phyloP scores from a whole-genome alignment of 2,329 filamentous ascomycete genomes.

The Aspergillus pseudoterreus region DNA sequence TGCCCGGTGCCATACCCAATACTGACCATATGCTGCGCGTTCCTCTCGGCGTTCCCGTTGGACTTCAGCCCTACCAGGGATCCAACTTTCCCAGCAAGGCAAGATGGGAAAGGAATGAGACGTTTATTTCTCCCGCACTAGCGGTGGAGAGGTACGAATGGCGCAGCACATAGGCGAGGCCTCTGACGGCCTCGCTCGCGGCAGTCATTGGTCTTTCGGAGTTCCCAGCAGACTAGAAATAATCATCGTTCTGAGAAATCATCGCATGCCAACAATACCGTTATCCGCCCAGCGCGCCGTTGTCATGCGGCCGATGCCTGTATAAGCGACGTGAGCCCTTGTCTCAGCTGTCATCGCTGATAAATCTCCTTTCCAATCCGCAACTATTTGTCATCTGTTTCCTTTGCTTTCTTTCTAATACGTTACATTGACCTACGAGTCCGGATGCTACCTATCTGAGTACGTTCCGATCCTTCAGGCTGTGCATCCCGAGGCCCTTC shows the following conservation, averaged over 20 bases:
- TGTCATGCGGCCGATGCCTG: no score
- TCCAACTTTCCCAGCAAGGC: background rate
- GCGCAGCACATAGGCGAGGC: background rate
- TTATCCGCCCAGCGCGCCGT: no score
- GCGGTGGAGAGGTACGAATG: background rate
- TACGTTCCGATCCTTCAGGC: background rate
- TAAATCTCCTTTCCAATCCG: background rate
- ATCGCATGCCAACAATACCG: no score
- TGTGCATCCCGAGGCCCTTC: background rate
- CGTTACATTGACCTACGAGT: background rate
- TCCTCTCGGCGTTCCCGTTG: slow-evolving; percentile 1
- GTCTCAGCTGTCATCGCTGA: background rate
- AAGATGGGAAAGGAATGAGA: background rate
- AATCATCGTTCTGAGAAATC: no score
- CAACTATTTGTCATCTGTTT: no score
- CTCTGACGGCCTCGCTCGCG: no score
- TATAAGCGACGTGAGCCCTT: background rate
- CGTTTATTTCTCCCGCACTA: background rate
- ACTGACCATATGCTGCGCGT: background rate
- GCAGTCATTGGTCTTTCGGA: no score
- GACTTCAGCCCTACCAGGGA: slow-evolving; percentile 15
- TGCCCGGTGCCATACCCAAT: background rate
- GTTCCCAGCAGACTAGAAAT: no score
- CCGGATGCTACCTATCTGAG: slow-evolving; percentile 3
- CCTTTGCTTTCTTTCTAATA: background rate